Conservation (phyloP, 352 stramenopile genomes). For the Albugo laibachii region DNA sequence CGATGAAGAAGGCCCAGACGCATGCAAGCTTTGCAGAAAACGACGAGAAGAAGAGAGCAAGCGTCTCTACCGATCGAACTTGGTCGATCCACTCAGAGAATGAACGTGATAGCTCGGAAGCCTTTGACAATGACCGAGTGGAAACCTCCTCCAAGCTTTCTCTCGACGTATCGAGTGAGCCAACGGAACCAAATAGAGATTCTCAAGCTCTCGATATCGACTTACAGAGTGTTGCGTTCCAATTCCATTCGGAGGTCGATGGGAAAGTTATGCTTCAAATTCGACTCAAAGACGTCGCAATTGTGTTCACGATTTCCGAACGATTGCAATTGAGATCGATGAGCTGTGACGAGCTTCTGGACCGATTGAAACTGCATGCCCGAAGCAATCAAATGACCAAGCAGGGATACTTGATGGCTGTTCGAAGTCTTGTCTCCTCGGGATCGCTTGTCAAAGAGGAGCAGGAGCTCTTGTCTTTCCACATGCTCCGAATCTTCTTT, state of each 20-base stretch:
- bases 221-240: constrained; percentile 46
- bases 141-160: not conserved
- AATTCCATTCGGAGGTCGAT: constrained; percentile 17
- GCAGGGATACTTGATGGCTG: constrained; percentile 43
- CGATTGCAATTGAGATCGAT: constrained; percentile 64
- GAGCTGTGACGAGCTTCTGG: constrained; percentile 34
- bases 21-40: not conserved
- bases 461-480: constrained; percentile 75
- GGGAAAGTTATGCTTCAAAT: constrained; percentile 64
- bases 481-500: constrained; percentile 63
- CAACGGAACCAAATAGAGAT: not conserved
- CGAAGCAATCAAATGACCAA: constrained; percentile 53
- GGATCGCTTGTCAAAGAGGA: constrained; percentile 64
- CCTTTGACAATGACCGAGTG: too few relatives aligned
- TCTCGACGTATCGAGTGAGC: not conserved
- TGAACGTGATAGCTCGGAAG: not conserved
- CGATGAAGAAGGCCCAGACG: not conserved
- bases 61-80: not conserved
- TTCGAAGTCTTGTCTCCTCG: constrained; percentile 53
- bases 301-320: constrained; percentile 75
- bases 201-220: not conserved
- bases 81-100: not conserved
- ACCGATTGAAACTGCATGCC: constrained; percentile 46
- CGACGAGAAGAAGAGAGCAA: not conserved
- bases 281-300: constrained; percentile 65